Evolutionary conservation across 1,284 basidiomycete species (phyloP).

Genomic region (Entoloma clypeatum): DNA sequence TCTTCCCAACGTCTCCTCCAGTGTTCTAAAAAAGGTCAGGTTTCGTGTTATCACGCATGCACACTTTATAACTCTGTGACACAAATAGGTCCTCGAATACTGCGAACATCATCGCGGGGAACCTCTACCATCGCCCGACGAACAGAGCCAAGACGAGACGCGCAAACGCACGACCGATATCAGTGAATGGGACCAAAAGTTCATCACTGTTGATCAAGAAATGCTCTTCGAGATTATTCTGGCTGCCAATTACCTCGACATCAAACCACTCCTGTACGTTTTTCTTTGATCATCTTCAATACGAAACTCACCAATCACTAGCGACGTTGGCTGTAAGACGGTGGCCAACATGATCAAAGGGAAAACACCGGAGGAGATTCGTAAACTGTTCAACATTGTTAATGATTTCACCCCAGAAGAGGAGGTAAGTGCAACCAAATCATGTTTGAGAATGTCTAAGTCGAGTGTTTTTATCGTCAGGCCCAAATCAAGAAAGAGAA

Average conservation of each 20-base stretch:
- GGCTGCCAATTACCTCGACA: conserved; percentile 99
- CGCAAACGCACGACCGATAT: conserved; percentile 97
- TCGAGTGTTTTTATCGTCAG: conserved; percentile 33
- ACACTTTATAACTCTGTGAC: conserved; percentile 12
- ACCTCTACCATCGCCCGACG: conserved; percentile 86
- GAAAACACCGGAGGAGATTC: conserved; percentile 94
- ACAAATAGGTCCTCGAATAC: conserved; percentile 88
- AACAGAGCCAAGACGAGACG: conserved; percentile 85
- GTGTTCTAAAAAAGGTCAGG: conserved; percentile 91
- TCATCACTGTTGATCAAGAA: conserved; percentile 94
- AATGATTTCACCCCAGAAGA: conserved; percentile 99
- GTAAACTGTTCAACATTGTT: conserved; percentile 95
- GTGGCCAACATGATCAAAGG: conserved; percentile 99
- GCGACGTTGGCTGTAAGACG: conserved; percentile 99
- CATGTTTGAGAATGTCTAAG: conserved; percentile 12
- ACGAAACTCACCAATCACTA: too few species aligned
- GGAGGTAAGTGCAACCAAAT: conserved; percentile 57
- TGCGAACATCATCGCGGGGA: conserved; percentile 99
- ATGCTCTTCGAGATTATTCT: conserved; percentile 99
- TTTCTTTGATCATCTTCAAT: neutral
- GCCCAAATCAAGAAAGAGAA: conserved; percentile 99
- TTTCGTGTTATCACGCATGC: conserved; percentile 4
- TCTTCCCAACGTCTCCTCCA: conserved; percentile 94
- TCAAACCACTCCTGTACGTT: conserved; percentile 93
- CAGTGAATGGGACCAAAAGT: conserved; percentile 99